Conservation (phyloP, 2,329 filamentous ascomycete genomes). For the Penicillium sp. region DNA sequence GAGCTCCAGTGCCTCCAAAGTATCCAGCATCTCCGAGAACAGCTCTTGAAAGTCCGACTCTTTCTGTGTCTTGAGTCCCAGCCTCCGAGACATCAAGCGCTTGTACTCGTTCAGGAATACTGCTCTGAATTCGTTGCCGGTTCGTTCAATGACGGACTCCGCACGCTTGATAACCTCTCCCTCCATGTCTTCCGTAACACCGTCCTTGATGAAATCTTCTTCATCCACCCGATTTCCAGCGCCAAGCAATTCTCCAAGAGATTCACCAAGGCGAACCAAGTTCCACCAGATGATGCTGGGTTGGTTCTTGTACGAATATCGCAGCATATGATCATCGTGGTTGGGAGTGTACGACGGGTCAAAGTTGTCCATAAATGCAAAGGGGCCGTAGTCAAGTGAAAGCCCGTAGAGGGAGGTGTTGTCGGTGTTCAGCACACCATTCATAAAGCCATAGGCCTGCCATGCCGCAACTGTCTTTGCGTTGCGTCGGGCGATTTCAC, state of each 20-base stretch:
- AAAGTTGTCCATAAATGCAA: conserved; percentile 97
- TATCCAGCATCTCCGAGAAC: conserved; percentile 79
- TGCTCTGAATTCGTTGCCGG: conserved; percentile 82
- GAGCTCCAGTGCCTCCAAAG: conserved; percentile 74
- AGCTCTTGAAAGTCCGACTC: conserved; percentile 75
- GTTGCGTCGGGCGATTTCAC: conserved; percentile 81
- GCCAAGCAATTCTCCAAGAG: conserved; percentile 83
- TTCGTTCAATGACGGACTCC: conserved; percentile 75
- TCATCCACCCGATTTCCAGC: conserved; percentile 71
- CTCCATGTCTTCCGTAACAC: conserved; percentile 67
- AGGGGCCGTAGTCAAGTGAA: conserved; percentile 92
- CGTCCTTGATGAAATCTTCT: conserved; percentile 66
- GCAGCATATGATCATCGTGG: conserved; percentile 83
- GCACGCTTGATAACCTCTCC: conserved; percentile 72
- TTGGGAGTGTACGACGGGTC: conserved; percentile 94
- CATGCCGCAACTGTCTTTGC: conserved; percentile 85
- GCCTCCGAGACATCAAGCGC: conserved; percentile 71
- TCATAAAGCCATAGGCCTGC: conserved; percentile 99
- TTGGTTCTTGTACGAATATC: conserved; percentile 92
- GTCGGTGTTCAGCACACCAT: conserved; percentile 95
- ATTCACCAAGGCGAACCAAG: conserved; percentile 83
- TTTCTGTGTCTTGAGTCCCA: conserved; percentile 70
- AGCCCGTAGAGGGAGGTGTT: conserved; percentile 90
- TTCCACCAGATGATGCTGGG: conserved; percentile 99
- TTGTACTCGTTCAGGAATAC: conserved; percentile 90